Base-by-base conservation (phyloP, 2,329 filamentous ascomycete genomes). In the Corinectria fuckeliana region DNA sequence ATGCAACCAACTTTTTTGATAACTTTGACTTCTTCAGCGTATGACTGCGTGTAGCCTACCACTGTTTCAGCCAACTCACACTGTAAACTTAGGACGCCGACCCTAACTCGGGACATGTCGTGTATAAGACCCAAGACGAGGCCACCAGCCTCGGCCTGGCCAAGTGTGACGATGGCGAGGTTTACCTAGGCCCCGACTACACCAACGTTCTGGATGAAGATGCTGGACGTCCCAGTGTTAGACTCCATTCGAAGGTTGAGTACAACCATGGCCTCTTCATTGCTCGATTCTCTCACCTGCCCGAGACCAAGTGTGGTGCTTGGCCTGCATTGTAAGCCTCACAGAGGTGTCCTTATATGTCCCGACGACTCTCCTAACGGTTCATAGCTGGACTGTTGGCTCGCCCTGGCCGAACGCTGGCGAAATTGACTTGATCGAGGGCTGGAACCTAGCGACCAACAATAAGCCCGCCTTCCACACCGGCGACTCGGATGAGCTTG, bases 191-290 rank as follows among this genome's bases (percentile, higher is more conserved):
- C 18, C 74, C 77, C 38, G 77, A 82, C 59, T 54, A 68, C 55
- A 68, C 55, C 3, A 63, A 68, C 10, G 59, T 60, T n/a, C 70
- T 72, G 3, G 57, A 45, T 10, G 65, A 61, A 6, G 42, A 49
- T 48, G 56, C 67, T 30, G 80, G 80, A 39, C 78, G 83, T 18
- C 76, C 75, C 62, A 90, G 87, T 65, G 85, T 93, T 26, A 83
- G 90, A 34, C 72, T 93, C 14, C 83, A 86, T 61, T 90, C 88
- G 71, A 87, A 82, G 58, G 80, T 81, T 48, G 72, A 75, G 6
- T 93, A 89, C 77, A 85, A 81, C 62, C 81, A 86, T 57, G 90
- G 88, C 23, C 84, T 92, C 25, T 83, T 92, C 68, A 85, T 93
- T 41, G 80, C 88, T 42, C 87, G 91, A 70, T 85, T 92, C 64